A percentile compares a stretch with the other conserved stretches of the same genome.
Evolutionary conservation across 352 stramenopile species (phyloP).

Genomic region (Phytopythium helicoides): DNA sequence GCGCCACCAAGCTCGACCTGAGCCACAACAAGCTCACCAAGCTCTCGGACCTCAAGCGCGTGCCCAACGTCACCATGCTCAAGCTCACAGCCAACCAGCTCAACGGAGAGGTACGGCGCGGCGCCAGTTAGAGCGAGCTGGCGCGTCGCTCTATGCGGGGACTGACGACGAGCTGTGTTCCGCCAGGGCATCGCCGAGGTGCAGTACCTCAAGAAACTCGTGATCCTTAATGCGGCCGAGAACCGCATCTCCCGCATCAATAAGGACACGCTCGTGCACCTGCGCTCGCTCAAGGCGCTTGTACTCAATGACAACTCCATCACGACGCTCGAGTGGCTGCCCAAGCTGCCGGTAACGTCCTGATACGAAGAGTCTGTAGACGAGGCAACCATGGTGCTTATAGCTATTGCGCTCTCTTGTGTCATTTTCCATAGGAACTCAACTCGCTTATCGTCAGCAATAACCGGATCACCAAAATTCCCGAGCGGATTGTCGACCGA

Average conservation of each 20-base stretch:
- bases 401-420: slow-evolving; percentile 8
- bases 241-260: slow-evolving; percentile 76
- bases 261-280: slow-evolving; percentile 61
- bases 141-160: neutral
- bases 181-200: slow-evolving; percentile 60
- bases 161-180: neutral
- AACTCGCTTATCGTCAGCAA: slow-evolving; percentile 87
- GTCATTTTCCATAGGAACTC: slow-evolving; percentile 34
- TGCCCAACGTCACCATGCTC: slow-evolving; percentile 68
- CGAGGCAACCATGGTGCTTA: too few relatives aligned
- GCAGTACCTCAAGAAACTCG: slow-evolving; percentile 75
- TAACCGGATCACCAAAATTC: slow-evolving; percentile 74
- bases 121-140: too few relatives aligned
- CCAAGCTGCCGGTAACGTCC: slow-evolving; percentile 49
- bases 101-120: slow-evolving; percentile 53
- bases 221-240: slow-evolving; percentile 73
- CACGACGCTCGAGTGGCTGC: slow-evolving; percentile 79
- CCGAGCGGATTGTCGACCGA: slow-evolving; percentile 53
- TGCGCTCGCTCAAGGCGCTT: slow-evolving; percentile 72
- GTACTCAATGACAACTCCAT: slow-evolving; percentile 87
- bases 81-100: slow-evolving; percentile 80
- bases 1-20: slow-evolving; percentile 70
- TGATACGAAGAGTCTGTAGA: neutral
- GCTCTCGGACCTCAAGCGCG: slow-evolving; percentile 61
- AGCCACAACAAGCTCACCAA: slow-evolving; percentile 88